These are phyloP conservation scores for Hymenotorrendiella dingleyae DNA, from an alignment of 2,329 filamentous ascomycete genomes.

Conservation along the genomic window DNA sequence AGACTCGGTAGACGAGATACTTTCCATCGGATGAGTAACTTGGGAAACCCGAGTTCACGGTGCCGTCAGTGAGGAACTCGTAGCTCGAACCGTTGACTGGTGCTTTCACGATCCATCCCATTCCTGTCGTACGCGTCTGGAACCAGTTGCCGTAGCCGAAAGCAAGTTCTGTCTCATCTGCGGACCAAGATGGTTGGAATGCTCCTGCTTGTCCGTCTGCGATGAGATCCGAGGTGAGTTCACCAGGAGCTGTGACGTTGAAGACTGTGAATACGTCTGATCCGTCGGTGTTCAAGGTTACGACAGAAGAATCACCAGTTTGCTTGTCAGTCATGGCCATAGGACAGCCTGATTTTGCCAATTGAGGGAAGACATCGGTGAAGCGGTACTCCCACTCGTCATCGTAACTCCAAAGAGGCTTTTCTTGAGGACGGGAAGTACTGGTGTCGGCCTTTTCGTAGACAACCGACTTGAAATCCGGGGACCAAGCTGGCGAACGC, in stretches of 20 bases:
- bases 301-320: constrained; percentile 35
- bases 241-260: constrained; percentile 17
- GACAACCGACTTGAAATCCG: constrained; percentile 17
- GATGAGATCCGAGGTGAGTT: constrained; percentile 17
- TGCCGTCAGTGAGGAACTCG: constrained; percentile 32
- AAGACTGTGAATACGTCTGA: constrained; percentile 26
- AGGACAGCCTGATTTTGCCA: constrained; percentile 9
- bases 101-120: constrained; percentile 13
- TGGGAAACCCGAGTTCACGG: constrained; percentile 36
- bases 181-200: constrained; percentile 28
- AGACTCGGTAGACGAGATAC: constrained; percentile 34
- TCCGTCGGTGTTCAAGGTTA: constrained; percentile 29
- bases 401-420: constrained; percentile 36
- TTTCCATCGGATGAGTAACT: constrained; percentile 34
- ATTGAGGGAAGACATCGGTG: constrained; percentile 40
- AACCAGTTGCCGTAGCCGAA: constrained; percentile 38
- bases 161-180: constrained; percentile 35
- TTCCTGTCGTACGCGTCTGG: constrained; percentile 27
- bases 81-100: constrained; percentile 16
- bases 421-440: constrained; percentile 31
- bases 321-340: constrained; percentile 37
- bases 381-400: constrained; percentile 37
- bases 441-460: constrained; percentile 28
- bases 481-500: constrained; percentile 20
- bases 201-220: constrained; percentile 23